Percentiles rank a stretch among this genome's conserved stretches.
phyloP scores from a whole-genome alignment of 495 filamentous ascomycete species.

The Penicillium argentinense region DNA sequence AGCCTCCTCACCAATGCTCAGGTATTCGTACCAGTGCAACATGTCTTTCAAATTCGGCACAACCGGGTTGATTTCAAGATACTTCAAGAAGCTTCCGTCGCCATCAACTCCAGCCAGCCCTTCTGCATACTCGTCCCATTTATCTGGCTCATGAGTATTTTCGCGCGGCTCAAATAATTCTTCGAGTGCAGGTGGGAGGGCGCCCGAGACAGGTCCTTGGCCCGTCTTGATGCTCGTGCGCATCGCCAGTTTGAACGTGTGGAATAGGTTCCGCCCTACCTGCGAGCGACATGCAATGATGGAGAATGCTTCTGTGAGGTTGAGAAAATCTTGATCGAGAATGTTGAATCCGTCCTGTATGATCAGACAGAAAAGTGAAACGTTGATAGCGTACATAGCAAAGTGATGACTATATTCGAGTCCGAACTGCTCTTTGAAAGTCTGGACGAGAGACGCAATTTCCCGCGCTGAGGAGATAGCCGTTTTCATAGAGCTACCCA shows the following conservation, averaged over 20 bases:
- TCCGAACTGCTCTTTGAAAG: constrained; percentile 21
- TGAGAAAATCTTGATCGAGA: constrained; percentile 28
- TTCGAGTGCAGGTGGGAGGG: constrained; percentile 9
- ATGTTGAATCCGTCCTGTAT: constrained; percentile 27
- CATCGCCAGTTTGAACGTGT: constrained; percentile 28
- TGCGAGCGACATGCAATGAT: constrained; percentile 25
- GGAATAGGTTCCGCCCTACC: constrained; percentile 26
- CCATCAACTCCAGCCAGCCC: constrained; percentile 4
- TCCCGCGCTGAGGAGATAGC: constrained; percentile 24
- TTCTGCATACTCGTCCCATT: constrained; percentile 13
- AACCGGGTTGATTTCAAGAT: background rate
- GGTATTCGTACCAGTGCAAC: no score
- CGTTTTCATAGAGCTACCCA: background rate
- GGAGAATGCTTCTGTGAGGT: constrained; percentile 25
- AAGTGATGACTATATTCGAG: constrained; percentile 33
- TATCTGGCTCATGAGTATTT: constrained; percentile 3
- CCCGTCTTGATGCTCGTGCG: background rate
- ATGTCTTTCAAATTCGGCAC: no score
- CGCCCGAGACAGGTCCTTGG: no score
- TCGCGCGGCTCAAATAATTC: constrained; percentile 15
- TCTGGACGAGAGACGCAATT: constrained; percentile 21
- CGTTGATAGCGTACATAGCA: constrained; percentile 32
- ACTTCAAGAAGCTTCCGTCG: constrained; percentile 4
- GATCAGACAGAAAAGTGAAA: constrained; percentile 30
- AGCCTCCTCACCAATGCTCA: no score